phyloP scores from a whole-genome alignment of 1,284 basidiomycete species.

The Cronartium quercuum region DNA sequence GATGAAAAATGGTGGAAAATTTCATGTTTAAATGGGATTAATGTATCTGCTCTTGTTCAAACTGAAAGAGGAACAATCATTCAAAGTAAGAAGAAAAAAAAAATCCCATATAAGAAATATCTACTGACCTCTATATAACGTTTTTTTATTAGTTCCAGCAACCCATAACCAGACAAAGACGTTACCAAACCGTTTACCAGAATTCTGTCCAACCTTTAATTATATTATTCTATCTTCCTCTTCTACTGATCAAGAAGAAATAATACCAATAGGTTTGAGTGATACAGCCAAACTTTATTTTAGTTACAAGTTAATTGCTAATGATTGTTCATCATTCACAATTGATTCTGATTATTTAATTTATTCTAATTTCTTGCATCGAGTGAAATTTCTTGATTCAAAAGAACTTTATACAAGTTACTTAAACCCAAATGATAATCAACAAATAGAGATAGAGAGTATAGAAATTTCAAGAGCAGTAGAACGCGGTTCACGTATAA shows the following conservation, averaged over 20 bases:
- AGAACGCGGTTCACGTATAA: conserved; percentile 78
- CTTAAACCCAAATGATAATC: background rate
- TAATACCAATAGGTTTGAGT: conserved; percentile 38
- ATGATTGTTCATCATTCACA: conserved; percentile 71
- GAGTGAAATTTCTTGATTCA: conserved; percentile 68
- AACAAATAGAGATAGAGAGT: background rate
- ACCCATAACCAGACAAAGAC: too few species aligned
- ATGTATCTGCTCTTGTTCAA: background rate
- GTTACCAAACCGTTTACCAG: conserved; percentile 55
- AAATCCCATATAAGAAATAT: background rate
- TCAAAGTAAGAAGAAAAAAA: background rate
- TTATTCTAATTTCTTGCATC: conserved; percentile 78
- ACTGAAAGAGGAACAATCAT: background rate
- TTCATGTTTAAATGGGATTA: background rate
- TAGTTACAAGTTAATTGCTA: conserved; percentile 50
- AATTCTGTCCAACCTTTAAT: conserved; percentile 56
- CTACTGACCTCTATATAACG: too few species aligned
- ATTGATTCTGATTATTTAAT: conserved; percentile 75
- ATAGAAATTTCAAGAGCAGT: conserved; percentile 57
- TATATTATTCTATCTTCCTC: conserved; percentile 41
- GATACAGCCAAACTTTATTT: conserved; percentile 31
- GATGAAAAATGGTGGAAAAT: background rate
- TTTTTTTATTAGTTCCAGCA: too few species aligned
- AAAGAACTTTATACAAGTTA: conserved; percentile 43
- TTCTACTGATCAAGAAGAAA: conserved; percentile 48